Conservation (phyloP, 1,139 yeast species). For the Torulaspora globosa region DNA sequence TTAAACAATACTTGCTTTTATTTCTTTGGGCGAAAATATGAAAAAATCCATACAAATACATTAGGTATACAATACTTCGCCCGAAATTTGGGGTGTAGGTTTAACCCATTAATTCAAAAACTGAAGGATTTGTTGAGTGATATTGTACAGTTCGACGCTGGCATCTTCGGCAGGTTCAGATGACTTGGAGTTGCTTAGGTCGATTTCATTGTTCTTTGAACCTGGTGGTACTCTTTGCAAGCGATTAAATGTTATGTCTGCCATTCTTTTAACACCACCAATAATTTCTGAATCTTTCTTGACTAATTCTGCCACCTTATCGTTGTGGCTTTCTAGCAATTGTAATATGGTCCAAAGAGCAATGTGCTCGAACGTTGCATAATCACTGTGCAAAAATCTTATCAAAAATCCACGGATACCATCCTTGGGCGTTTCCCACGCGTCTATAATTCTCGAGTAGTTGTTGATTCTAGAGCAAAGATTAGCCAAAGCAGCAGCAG, state of each 20-base stretch:
- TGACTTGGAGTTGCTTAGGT: conserved; percentile 22
- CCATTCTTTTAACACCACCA: conserved; percentile 51
- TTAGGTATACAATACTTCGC: conserved; percentile 5
- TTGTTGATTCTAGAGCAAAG: conserved; percentile 78
- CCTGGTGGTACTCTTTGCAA: conserved; percentile 31
- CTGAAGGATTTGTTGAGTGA: conserved; percentile 72
- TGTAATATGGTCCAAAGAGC: conserved; percentile 97
- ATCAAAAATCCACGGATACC: conserved; percentile 84
- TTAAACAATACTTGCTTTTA: conserved; percentile 3
- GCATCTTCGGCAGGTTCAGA: conserved; percentile 51
- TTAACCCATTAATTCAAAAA: conserved; percentile 32
- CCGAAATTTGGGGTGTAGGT: not conserved
- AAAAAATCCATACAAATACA: conserved; percentile 6
- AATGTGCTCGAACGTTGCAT: conserved; percentile 96
- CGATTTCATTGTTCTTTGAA: conserved; percentile 38
- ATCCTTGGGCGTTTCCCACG: conserved; percentile 77
- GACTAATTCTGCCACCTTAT: conserved; percentile 59
- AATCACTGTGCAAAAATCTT: conserved; percentile 75
- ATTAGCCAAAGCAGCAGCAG: conserved; percentile 97
- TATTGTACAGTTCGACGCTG: conserved; percentile 65
- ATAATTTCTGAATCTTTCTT: conserved; percentile 58
- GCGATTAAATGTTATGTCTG: conserved; percentile 39
- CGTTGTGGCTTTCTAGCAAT: conserved; percentile 80
- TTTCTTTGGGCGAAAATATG: conserved; percentile 1
- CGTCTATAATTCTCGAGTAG: conserved; percentile 71